Percentiles rank a stretch among this genome's conserved stretches.
Evolutionary conservation across 495 filamentous ascomycete genomes (phyloP).

Genomic region (Chaetomium cochliodes): DNA sequence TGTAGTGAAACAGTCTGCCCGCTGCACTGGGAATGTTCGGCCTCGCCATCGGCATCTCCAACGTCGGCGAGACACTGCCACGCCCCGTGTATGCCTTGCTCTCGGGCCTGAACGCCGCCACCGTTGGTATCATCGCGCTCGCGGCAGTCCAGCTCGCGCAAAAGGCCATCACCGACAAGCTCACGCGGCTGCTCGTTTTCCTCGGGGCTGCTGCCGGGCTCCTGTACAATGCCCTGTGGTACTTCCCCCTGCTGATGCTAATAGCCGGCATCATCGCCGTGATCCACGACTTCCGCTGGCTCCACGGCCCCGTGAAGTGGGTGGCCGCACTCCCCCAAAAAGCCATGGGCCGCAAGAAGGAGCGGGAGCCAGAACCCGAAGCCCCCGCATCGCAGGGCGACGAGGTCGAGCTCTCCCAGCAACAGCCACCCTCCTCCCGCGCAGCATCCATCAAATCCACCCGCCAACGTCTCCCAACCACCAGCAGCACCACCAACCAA

Average conservation of each 20-base stretch:
- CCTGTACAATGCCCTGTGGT: conserved; percentile 78
- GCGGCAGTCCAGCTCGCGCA: conserved; percentile 71
- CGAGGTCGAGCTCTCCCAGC: conserved; percentile 1
- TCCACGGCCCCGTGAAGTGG: conserved; percentile 34
- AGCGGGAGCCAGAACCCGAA: background rate
- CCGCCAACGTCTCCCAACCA: conserved; percentile 58
- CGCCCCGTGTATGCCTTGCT: conserved; percentile 68
- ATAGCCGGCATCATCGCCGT: conserved; percentile 54
- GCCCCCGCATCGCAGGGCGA: background rate
- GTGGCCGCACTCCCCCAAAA: conserved; percentile 12
- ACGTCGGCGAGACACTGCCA: conserved; percentile 60
- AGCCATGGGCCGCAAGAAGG: conserved; percentile 14
- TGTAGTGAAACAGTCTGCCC: conserved; percentile 52
- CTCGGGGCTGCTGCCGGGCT: conserved; percentile 65
- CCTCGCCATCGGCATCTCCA: conserved; percentile 65
- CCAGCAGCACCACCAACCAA: background rate
- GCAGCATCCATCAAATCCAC: conserved; percentile 50
- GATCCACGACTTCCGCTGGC: conserved; percentile 60
- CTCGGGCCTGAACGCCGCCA: conserved; percentile 73
- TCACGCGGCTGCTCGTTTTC: conserved; percentile 70
- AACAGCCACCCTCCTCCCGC: conserved; percentile 7
- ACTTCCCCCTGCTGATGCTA: conserved; percentile 72
- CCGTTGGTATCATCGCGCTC: conserved; percentile 75
- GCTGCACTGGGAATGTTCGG: conserved; percentile 76
- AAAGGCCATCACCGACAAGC: conserved; percentile 70